Base-by-base conservation (phyloP, 495 filamentous ascomycete genomes). In the Rostrohypoxylon terebratum region DNA sequence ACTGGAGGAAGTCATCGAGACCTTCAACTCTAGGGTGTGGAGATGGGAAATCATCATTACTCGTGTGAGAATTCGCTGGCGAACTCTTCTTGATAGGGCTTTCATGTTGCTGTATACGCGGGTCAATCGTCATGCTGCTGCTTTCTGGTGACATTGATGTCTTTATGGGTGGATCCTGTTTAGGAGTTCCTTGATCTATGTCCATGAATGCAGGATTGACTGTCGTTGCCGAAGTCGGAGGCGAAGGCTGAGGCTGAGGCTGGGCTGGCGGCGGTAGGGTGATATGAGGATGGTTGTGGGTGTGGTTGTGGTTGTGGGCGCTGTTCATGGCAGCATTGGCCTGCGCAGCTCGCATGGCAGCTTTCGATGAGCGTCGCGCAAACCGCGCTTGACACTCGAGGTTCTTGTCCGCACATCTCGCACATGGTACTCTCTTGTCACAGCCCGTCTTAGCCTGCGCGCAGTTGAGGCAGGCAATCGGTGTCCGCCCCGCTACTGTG, bases 371-470 rank as follows among this genome's bases (percentile, higher is more conserved):
- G 53, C 87, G 81, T 7, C 88, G 82, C 4, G 88, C 88, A 62
- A 83, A 88, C 13, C 88, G 79, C 20, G 86, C 76, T 42, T 81
- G 82, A 70, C 88, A 91, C 13, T 78, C 63, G 11, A 90, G 81
- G 71, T 87, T 87, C 73, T 90, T 86, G 25, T 85, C 84, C 1
- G 83, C 75, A 73, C 88, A 90, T 64, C 88, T 80, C 45, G 83
- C 82, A 75, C 88, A 90, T 9, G 89, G 89, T 10, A 88, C 83
- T 76, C 83, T 83, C 77, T 91, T 91, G 72, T 92, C 90, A 73
- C 90, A 92, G n/a, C 85, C 87, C 4, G 88, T 90, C 79, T 90
- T 90, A 21, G 88, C 87, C 69, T 81, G 87, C 16, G 87, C 85
- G 72, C 88, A 90, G 73, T 85, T 85, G 16, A 81, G 79, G 76